Percentiles rank a stretch among this genome's conserved stretches.
Conservation (phyloP, 2,329 filamentous ascomycete species). For the Colletotrichum sp. region DNA sequence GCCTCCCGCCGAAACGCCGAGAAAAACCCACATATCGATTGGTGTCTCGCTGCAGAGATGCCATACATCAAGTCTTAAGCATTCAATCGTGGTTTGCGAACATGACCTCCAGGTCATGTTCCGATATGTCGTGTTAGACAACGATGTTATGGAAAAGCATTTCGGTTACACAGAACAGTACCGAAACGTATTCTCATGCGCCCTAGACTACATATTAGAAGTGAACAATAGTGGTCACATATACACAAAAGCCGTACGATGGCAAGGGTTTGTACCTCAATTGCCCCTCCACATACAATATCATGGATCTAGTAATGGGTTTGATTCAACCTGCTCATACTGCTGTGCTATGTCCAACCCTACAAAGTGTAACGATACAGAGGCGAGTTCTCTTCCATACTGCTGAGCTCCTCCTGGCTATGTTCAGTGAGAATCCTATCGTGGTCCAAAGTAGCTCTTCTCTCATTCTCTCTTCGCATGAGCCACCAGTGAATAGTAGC, state of each 20-base stretch:
- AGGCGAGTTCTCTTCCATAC: not conserved
- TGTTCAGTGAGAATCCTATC: not conserved
- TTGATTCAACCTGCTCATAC: not conserved
- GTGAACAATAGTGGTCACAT: fast-evolving
- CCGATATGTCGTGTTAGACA: fast-evolving
- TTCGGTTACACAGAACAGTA: fast-evolving
- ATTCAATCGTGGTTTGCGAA: not conserved
- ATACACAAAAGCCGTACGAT: not conserved
- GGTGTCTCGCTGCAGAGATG: not conserved
- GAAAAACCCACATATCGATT: not conserved
- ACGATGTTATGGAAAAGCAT: not conserved
- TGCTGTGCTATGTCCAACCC: not conserved
- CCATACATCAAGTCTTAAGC: fast-evolving
- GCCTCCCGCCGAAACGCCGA: not conserved
- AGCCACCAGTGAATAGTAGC: not conserved
- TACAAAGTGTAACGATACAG: not conserved
- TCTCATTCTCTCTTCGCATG: not conserved
- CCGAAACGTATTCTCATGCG: fast-evolving
- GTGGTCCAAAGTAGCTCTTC: not conserved
- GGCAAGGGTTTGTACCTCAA: not conserved
- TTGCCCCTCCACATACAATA: fast-evolving
- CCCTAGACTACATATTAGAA: fast-evolving
- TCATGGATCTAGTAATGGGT: fast-evolving
- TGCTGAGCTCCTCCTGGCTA: not conserved
- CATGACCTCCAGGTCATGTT: fast-evolving